Evolutionary conservation across 2,329 filamentous ascomycete species (phyloP).

Genomic region (Aspergillus costaricaensis): DNA sequence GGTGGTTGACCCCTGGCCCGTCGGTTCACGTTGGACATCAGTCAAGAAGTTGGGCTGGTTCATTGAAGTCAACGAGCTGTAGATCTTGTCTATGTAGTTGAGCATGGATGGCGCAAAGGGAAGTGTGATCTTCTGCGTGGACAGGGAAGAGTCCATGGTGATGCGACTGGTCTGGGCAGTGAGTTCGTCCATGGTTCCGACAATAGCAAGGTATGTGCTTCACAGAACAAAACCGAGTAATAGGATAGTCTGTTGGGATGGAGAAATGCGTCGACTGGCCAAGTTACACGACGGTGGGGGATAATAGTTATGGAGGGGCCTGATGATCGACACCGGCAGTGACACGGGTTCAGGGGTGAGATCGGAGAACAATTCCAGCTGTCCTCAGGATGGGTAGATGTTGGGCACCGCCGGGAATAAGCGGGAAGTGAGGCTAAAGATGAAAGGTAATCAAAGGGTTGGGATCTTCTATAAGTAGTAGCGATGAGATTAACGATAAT

Average conservation of each 20-base stretch:
- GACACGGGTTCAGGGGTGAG: neutral
- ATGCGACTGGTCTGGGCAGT: constrained; percentile 19
- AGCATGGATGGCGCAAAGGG: constrained; percentile 36
- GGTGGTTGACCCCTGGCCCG: neutral
- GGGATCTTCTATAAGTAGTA: neutral
- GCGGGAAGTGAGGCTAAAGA: neutral
- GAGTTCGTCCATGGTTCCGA: constrained; percentile 11
- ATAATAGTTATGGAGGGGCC: neutral
- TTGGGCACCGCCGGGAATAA: neutral
- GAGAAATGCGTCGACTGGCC: neutral
- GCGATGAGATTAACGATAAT: neutral
- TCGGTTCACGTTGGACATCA: constrained; percentile 25
- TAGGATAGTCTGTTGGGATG: too few relatives aligned
- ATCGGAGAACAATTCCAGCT: neutral
- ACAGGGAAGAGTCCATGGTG: constrained; percentile 12
- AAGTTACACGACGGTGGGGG: neutral
- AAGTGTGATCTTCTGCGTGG: neutral
- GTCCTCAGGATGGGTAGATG: neutral
- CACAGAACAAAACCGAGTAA: neutral
- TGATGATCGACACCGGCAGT: neutral
- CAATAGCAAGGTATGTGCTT: neutral
- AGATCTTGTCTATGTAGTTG: constrained; percentile 38
- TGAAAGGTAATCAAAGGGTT: neutral
- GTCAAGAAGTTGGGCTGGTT: constrained; percentile 26
- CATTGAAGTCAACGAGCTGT: constrained; percentile 30